Conservation (phyloP, 345 rosid species). For the Brassica cretica region DNA sequence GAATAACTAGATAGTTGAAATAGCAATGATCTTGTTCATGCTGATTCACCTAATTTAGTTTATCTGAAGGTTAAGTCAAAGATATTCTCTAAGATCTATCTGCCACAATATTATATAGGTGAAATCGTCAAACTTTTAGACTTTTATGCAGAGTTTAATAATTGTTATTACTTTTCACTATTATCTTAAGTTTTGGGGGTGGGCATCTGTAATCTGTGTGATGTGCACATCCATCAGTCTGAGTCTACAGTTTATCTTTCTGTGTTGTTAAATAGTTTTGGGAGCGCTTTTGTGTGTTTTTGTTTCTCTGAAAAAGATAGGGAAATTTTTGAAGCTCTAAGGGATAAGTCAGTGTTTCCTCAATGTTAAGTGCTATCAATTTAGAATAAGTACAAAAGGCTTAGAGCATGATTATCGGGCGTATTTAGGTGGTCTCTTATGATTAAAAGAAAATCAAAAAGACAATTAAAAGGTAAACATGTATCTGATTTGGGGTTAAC, state of each 20-base stretch:
- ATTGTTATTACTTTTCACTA: neutral
- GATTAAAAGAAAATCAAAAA: too few species aligned
- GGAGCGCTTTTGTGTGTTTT: neutral
- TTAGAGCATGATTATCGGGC: too few species aligned
- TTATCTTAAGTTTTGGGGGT: slow-evolving; percentile 3
- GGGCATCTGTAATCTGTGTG: slow-evolving; percentile 8
- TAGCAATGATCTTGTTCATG: slow-evolving; percentile 16
- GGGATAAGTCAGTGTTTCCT: slow-evolving; percentile 22
- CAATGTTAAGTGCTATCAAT: slow-evolving; percentile 23
- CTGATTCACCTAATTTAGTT: slow-evolving; percentile 31
- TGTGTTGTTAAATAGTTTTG: slow-evolving; percentile 17
- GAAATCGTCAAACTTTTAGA: slow-evolving; percentile 32
- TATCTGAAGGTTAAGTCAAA: slow-evolving; percentile 30
- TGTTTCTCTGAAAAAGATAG: slow-evolving; percentile 21
- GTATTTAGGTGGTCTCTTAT: too few species aligned
- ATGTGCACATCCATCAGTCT: slow-evolving; percentile 25
- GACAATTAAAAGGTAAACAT: too few species aligned
- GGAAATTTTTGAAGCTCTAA: slow-evolving; percentile 13
- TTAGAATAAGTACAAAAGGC: slow-evolving; percentile 36
- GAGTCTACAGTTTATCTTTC: slow-evolving; percentile 13
- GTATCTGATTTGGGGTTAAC: too few species aligned
- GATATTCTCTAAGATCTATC: slow-evolving; percentile 37
- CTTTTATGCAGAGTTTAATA: slow-evolving; percentile 10
- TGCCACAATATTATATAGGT: slow-evolving; percentile 31
- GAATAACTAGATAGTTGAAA: slow-evolving; percentile 27